Conservation (phyloP, 495 filamentous ascomycete species). For the Aspergillus asperescens region DNA sequence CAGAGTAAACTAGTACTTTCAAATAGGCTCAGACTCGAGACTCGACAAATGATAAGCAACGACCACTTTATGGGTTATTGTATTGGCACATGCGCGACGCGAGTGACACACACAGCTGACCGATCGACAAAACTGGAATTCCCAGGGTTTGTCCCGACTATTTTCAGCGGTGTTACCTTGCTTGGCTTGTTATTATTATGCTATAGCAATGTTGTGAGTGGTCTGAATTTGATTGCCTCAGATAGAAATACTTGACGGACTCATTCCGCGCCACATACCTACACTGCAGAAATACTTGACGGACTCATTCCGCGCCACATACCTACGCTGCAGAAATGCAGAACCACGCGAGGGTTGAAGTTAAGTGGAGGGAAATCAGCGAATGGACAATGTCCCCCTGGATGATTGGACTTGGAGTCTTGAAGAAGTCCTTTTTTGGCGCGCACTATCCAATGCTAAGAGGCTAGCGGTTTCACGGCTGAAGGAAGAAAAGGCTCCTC, state of each 20-base stretch:
- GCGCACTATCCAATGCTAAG: not conserved
- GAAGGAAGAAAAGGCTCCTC: not conserved
- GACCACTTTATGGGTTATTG: not conserved
- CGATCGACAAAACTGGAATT: not conserved
- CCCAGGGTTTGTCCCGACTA: not conserved
- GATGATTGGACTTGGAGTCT: too few relatives aligned
- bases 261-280: too few relatives aligned
- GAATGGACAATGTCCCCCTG: not conserved
- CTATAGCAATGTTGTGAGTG: too few relatives aligned
- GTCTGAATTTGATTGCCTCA: too few relatives aligned
- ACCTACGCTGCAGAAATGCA: too few relatives aligned
- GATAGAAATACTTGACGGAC: not conserved
- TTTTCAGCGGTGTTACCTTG: too few relatives aligned
- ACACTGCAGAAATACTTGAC: not conserved
- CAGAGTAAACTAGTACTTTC: not conserved
- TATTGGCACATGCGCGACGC: not conserved
- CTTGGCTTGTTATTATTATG: too few relatives aligned
- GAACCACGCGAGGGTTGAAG: too few relatives aligned
- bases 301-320: too few relatives aligned
- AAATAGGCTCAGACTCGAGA: not conserved
- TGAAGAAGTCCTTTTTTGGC: too few relatives aligned
- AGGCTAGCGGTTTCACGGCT: conserved; percentile 1
- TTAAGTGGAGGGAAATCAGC: too few relatives aligned
- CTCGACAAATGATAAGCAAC: not conserved
- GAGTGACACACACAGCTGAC: conserved; percentile 9